Evolutionary conservation across 352 stramenopile species (phyloP), one percentile per base, ranked within the genome.

Genomic region (Pythium angustatum): DNA sequence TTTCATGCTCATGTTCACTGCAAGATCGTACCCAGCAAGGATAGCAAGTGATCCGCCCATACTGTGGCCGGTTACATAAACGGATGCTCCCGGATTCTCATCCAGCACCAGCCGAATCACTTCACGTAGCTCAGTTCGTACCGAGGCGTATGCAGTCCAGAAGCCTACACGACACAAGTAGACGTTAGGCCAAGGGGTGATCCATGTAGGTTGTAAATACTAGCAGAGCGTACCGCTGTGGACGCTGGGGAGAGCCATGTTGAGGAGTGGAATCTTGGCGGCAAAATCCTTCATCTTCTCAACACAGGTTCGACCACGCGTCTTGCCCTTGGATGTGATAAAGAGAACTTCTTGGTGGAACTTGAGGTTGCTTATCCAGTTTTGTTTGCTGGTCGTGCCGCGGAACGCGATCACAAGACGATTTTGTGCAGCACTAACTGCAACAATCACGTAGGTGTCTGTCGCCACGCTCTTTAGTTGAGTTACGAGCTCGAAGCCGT

Each of bases 41-140:
- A 96, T 87, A 0, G 95, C 91, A 26, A 98, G 72, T 5, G 90
- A 88, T 12, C 90, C 95, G 22, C 95, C 95, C 66, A 98, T 88
- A 50, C 83, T 96, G 71, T 98, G 94, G 0, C 95, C 95, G 12
- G 91, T 97, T 12, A 98, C 69, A 66, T 96, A 98, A 10, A 98
- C 78, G 7, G 75, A 86, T n/a, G 91, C 75, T n/a, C 85, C 83
- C 3, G 86, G 84, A 27, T 94, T 85, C 68, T 94, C 86, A 47
- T 94, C 82, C 27, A 94, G 53, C 15, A 94, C 83, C 21, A 94
- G 71, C 8, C 84, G 81, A 47, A 87, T 80, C 21, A 90, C 79
- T 65, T 92, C 84, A 34, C 87, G 85, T 5, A 96, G 60, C 49
- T 96, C 83, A 21, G 79, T 75, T 47, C 85, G 76, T 11, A 95